A percentile compares a stretch with the other conserved stretches of the same genome.
phyloP scores from a whole-genome alignment of 225 moss, liverwort and hornwort species.

The Physcomitrellopsis africana region DNA sequence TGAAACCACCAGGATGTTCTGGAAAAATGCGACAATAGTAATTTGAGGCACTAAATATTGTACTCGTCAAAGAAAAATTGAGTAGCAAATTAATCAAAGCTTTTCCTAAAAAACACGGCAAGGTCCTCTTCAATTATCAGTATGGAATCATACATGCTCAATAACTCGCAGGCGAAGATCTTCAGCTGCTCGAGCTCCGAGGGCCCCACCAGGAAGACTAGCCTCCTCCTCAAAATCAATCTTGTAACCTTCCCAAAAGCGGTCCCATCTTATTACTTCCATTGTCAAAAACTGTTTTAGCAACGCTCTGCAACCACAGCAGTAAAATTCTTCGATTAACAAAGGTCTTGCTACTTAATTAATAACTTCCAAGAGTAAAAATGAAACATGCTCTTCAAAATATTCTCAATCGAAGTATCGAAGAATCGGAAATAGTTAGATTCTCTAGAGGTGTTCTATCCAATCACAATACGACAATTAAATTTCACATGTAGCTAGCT shows the following conservation, averaged over 20 bases:
- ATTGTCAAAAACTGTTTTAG: slow-evolving; percentile 76
- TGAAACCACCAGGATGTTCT: slow-evolving; percentile 93
- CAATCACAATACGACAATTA: neutral
- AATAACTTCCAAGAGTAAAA: neutral
- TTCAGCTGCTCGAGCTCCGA: slow-evolving; percentile 69
- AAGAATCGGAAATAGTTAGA: neutral
- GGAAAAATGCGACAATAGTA: slow-evolving; percentile 32
- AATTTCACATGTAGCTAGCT: neutral
- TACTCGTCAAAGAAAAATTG: neutral
- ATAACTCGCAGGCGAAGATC: slow-evolving; percentile 88
- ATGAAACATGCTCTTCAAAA: neutral
- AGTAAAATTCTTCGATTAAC: slow-evolving; percentile 2
- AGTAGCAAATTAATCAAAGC: neutral
- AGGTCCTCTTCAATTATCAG: neutral
- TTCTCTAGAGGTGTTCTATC: neutral
- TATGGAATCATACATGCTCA: slow-evolving; percentile 64
- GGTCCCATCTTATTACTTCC: slow-evolving; percentile 43
- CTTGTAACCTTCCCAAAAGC: slow-evolving; percentile 78
- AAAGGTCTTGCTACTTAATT: neutral
- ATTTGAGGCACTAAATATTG: neutral
- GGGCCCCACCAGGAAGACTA: slow-evolving; percentile 65
- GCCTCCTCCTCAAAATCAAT: slow-evolving; percentile 67
- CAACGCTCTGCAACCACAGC: slow-evolving; percentile 59
- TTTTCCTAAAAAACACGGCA: neutral
- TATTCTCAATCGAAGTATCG: neutral